Evolutionary conservation across 768 basidiomycete species (phyloP).

Genomic region (Termitomyces sp.): DNA sequence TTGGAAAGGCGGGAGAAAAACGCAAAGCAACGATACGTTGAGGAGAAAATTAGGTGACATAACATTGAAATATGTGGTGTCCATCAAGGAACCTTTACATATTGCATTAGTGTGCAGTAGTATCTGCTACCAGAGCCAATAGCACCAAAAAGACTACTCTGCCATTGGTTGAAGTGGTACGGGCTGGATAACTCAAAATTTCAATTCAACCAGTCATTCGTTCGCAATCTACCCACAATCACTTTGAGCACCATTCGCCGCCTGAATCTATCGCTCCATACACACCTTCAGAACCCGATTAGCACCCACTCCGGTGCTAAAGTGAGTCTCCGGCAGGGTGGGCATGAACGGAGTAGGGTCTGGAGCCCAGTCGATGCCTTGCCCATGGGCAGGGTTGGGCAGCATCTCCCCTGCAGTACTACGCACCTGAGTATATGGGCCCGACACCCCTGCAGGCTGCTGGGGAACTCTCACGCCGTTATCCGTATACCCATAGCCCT

Average conservation of each 20-base stretch:
- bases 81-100: neutral
- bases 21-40: neutral
- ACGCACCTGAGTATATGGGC: neutral
- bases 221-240: neutral
- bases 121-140: neutral
- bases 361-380: constrained; percentile 5
- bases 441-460: neutral
- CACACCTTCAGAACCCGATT: constrained; percentile 8
- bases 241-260: neutral
- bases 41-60: neutral
- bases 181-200: neutral
- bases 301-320: neutral
- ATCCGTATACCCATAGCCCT: constrained; percentile 1
- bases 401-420: neutral
- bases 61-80: neutral
- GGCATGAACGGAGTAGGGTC: constrained; percentile 5
- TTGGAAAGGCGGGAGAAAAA: constrained; percentile 35
- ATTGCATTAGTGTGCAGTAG: neutral
- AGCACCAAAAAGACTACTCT: neutral
- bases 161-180: neutral
- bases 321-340: neutral
- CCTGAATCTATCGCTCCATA: neutral
- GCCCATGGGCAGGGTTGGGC: neutral
- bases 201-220: neutral
- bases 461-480: neutral